A percentile compares a stretch with the other conserved stretches of the same genome.
phyloP scores from a whole-genome alignment of 2,329 filamentous ascomycete species.

The Microdochium nivale region DNA sequence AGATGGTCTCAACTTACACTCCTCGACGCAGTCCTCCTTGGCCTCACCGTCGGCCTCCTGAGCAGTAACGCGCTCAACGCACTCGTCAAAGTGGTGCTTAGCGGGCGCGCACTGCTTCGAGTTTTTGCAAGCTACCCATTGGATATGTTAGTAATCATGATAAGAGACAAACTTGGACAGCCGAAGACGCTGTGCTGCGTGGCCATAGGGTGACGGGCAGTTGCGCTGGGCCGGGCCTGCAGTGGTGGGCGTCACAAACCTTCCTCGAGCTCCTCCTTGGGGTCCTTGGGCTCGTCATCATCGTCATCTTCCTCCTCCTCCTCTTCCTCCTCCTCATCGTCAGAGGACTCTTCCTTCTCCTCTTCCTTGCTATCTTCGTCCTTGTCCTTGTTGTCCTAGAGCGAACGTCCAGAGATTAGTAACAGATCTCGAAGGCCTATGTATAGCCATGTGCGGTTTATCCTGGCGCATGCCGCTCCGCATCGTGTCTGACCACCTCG shows the following conservation, averaged over 20 bases:
- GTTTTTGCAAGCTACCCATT: constrained; percentile 71
- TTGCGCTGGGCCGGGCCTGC: background rate
- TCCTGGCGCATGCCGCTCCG: too few relatives aligned
- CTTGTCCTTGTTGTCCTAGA: constrained; percentile 33
- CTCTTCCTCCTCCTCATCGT: constrained; percentile 58
- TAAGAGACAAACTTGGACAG: too few relatives aligned
- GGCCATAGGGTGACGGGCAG: too few relatives aligned
- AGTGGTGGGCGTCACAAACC: constrained; percentile 51
- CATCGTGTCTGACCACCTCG: too few relatives aligned
- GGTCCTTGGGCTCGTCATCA: constrained; percentile 73
- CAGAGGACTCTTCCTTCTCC: constrained; percentile 44
- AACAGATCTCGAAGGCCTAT: too few relatives aligned
- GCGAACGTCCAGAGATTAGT: background rate
- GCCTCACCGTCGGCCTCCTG: constrained; percentile 60
- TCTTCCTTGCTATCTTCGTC: constrained; percentile 33
- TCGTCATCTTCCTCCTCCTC: constrained; percentile 77
- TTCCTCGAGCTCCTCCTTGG: constrained; percentile 83
- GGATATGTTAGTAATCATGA: constrained; percentile 12
- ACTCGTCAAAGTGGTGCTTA: constrained; percentile 99
- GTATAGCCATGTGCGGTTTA: too few relatives aligned
- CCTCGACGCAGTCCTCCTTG: constrained; percentile 96
- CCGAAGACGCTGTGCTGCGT: too few relatives aligned
- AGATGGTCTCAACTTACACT: constrained; percentile 62
- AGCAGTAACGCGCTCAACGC: constrained; percentile 81
- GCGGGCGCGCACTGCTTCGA: constrained; percentile 74